Conservation (phyloP, 495 filamentous ascomycete species). For the Penicillium subrubescens region DNA sequence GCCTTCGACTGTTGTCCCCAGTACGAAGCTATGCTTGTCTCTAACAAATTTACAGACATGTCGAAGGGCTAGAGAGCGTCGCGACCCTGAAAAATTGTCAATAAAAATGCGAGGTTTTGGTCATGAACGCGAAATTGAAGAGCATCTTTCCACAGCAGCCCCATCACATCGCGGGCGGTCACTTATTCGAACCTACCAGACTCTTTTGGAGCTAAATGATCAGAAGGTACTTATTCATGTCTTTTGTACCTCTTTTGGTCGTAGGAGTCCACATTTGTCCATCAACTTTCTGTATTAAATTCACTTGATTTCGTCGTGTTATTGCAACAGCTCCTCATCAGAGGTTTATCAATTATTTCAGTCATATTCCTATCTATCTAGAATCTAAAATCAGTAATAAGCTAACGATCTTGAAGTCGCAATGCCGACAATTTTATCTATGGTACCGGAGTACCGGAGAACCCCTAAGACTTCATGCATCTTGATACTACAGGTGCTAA, state of each 20-base stretch:
- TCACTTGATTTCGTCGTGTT: too few species aligned
- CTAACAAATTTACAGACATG: conserved; percentile 37
- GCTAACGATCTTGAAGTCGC: too few species aligned
- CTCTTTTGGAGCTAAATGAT: conserved; percentile 31
- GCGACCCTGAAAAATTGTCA: conserved; percentile 47
- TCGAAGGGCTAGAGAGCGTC: conserved; percentile 36
- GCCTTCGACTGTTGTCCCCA: conserved; percentile 21
- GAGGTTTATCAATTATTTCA: too few species aligned
- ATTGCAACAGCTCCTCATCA: too few species aligned
- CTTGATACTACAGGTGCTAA: too few species aligned
- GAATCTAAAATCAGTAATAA: too few species aligned
- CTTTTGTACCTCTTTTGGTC: conserved; percentile 46
- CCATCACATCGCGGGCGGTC: conserved; percentile 36
- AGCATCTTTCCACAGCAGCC: conserved; percentile 36
- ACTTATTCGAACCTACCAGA: conserved; percentile 30
- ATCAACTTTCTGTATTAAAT: too few species aligned
- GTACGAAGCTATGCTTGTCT: conserved; percentile 16
- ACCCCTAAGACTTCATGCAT: too few species aligned
- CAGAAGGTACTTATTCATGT: conserved; percentile 35
- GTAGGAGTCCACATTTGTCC: too few species aligned
- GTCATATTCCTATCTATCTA: too few species aligned
- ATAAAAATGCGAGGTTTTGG: conserved; percentile 33
- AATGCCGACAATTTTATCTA: too few species aligned
- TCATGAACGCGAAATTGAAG: conserved; percentile 42
- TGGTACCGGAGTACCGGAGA: too few species aligned